Conservation (phyloP, 2,329 filamentous ascomycete species). For the Sporothrix protearum region DNA sequence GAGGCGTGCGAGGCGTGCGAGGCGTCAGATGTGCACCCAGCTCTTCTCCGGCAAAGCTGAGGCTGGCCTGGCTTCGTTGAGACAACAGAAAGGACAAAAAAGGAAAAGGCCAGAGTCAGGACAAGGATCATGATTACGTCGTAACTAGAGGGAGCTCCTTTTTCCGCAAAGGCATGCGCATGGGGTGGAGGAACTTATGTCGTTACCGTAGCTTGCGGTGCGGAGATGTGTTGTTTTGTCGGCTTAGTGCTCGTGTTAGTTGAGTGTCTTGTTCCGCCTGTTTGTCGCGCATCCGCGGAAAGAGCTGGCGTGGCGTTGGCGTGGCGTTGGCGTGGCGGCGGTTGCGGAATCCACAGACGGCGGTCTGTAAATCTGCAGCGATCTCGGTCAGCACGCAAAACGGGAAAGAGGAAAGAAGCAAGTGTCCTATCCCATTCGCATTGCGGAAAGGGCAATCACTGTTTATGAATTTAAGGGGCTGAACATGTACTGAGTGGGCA, state of each 20-base stretch:
- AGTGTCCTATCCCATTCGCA: not conserved
- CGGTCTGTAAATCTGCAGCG: constrained; percentile 13
- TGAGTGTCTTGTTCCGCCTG: not conserved
- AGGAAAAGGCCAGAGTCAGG: not conserved
- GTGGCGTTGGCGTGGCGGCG: not conserved
- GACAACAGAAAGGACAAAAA: not conserved
- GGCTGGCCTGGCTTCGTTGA: not conserved
- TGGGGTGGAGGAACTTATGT: not conserved
- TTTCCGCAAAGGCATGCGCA: not conserved
- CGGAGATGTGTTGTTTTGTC: constrained; percentile 10
- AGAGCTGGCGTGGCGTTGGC: constrained; percentile 1
- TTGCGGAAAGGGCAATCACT: not conserved
- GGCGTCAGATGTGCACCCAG: not conserved
- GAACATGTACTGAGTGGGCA: no score
- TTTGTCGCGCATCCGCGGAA: not conserved
- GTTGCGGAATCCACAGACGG: constrained; percentile 8
- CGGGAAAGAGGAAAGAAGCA: not conserved
- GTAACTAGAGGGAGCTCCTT: not conserved
- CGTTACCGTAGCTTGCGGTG: not conserved
- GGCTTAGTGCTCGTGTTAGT: not conserved
- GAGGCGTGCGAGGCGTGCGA: not conserved
- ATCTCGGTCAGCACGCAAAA: constrained; percentile 13
- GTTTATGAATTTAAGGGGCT: not conserved
- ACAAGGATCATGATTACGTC: constrained; percentile 6
- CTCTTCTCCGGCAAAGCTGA: not conserved